Base-by-base conservation (phyloP, 192 early-diverging fungal genomes). In the Podila horticola region DNA sequence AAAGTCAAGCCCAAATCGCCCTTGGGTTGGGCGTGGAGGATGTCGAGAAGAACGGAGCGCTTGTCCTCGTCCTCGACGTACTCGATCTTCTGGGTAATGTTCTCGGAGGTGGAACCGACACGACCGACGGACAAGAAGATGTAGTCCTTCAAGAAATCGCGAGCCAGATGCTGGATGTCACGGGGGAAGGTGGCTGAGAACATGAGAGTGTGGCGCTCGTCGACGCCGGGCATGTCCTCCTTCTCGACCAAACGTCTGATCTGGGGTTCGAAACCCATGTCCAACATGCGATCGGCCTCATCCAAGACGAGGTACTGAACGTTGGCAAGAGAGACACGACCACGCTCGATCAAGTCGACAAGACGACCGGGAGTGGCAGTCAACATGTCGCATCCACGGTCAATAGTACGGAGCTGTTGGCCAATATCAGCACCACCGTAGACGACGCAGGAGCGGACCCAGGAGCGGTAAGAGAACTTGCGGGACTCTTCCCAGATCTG, bases 201-300 rank as follows among this genome's bases (percentile, higher is more conserved):
- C 96, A 97, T 98, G 83, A 97, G 93, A 3, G 95, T 97, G 75
- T 96, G 93, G n/a, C 95, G 91, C 51, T 89, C 84, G 20, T 86
- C 67, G 17, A 97, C 90, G 55, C 84, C 85, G 69, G 83, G 91
- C 91, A 84, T 95, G 74, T 84, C 88, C 81, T 87, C 85, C 93
- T 94, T 63, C 84, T 89, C 91, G 49, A 97, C 91, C 81, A 99
- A 96, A 63, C 93, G 91, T 64, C 92, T 90, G 75, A 99, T 97
- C 71, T 95, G 94, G 58, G 93, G 93, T 69, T 99, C 95, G 84
- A 97, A 97, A 52, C 95, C 96, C 82, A 94, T 92, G 74, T 99
- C 97, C 64, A 99, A 88, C 97, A 98, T 99, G 63, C 97, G 91
- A 86, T 99, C 97, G 30, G 96, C 97, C 85, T 98, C 96, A 74